Conservation (phyloP, 352 stramenopile species). For the Globisporangium acanthophoron region DNA sequence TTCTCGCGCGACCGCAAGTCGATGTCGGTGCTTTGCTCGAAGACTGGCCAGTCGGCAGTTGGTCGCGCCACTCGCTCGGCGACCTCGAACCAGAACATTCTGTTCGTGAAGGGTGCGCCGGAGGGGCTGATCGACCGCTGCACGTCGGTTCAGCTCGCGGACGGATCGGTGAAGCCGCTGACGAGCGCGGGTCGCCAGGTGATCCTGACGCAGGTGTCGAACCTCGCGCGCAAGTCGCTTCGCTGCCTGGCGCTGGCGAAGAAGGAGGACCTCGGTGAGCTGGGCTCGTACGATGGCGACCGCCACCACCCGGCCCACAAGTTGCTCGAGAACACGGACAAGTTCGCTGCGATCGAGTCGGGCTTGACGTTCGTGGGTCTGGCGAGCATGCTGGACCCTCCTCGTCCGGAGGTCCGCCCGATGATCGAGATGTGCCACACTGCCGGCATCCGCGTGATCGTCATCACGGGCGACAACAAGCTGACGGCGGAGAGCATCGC, state of each 20-base stretch:
- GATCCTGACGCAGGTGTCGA: conserved; percentile 89
- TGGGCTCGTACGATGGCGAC: conserved; percentile 78
- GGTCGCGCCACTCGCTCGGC: conserved; percentile 59
- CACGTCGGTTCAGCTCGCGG: conserved; percentile 88
- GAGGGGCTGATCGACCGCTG: conserved; percentile 97
- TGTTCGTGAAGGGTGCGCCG: conserved; percentile 98
- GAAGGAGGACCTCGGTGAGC: conserved; percentile 89
- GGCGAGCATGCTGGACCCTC: conserved; percentile 98
- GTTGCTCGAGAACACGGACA: conserved; percentile 71
- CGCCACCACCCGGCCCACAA: conserved; percentile 83
- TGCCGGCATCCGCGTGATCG: conserved; percentile 97
- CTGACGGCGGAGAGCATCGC: conserved; percentile 98
- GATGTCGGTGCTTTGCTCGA: conserved; percentile 94
- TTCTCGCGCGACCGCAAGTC: conserved; percentile 97
- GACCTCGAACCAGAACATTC: conserved; percentile 80
- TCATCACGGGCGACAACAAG: conserved; percentile 99
- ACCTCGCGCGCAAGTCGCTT: conserved; percentile 91
- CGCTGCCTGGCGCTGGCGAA: conserved; percentile 96
- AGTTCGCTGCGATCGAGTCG: conserved; percentile 94
- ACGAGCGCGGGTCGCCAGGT: conserved; percentile 82
- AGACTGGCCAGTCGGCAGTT: conserved; percentile 19
- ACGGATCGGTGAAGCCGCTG: conserved; percentile 91
- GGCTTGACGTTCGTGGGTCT: conserved; percentile 97
- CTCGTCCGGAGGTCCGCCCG: conserved; percentile 93
- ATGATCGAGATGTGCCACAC: conserved; percentile 95